phyloP scores from a whole-genome alignment of 2,329 filamentous ascomycete genomes.

The Alternaria brassicae region DNA sequence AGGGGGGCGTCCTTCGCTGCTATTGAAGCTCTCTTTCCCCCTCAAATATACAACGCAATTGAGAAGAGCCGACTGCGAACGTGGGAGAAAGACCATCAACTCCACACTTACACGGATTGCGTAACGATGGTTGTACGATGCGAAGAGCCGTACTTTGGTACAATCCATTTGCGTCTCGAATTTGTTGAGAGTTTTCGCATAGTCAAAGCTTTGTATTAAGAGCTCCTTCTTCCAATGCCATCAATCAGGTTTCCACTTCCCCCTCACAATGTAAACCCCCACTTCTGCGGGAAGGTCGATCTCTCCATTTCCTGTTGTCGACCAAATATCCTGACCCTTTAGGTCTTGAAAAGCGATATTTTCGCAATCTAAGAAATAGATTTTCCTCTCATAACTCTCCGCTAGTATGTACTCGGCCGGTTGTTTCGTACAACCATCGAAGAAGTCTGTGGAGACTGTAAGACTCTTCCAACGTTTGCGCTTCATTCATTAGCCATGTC shows the following conservation, averaged over 20 bases:
- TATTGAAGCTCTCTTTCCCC: neutral
- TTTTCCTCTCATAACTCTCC: neutral
- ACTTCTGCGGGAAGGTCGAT: neutral
- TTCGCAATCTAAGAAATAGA: neutral
- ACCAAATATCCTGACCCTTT: neutral
- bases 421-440: neutral
- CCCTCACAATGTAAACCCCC: neutral
- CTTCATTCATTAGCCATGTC: neutral
- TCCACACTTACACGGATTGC: neutral
- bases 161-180: neutral
- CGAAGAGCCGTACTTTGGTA: neutral
- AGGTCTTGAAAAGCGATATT: neutral
- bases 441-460: neutral
- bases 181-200: neutral
- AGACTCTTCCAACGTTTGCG: neutral
- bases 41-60: neutral
- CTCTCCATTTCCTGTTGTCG: neutral
- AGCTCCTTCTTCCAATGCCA: neutral
- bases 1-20: neutral
- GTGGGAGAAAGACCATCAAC: neutral
- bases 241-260: neutral
- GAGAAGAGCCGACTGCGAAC: neutral
- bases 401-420: neutral
- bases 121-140: neutral
- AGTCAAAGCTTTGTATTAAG: neutral